A percentile compares a stretch with the other conserved stretches of the same genome.
Conservation (phyloP, 1,284 basidiomycete species). For the Leccinum subrobustum region DNA sequence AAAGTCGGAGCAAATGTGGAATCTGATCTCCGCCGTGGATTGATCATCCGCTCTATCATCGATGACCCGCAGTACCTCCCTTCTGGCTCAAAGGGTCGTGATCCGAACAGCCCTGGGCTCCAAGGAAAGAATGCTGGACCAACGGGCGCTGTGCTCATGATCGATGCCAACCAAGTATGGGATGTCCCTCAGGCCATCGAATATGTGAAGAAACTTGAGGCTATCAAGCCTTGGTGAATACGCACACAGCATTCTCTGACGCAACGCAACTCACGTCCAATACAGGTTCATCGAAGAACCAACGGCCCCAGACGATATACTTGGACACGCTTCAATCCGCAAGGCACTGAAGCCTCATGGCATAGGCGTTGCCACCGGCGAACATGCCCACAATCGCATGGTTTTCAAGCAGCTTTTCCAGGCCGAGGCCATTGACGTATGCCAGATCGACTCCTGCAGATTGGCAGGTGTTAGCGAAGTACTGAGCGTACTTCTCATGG, state of each 20-base stretch:
- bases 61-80: conserved; percentile 83
- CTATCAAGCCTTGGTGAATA: conserved; percentile 85
- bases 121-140: conserved; percentile 92
- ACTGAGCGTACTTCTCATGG: conserved; percentile 90
- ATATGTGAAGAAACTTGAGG: conserved; percentile 80
- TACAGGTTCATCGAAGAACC: conserved; percentile 93
- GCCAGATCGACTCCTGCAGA: conserved; percentile 93
- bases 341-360: conserved; percentile 78
- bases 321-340: conserved; percentile 82
- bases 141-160: conserved; percentile 92
- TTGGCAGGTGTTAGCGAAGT: conserved; percentile 94
- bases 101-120: conserved; percentile 64
- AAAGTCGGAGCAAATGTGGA: conserved; percentile 87
- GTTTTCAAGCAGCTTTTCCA: conserved; percentile 97
- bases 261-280: conserved; percentile 1
- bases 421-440: conserved; percentile 86
- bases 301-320: conserved; percentile 88
- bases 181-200: conserved; percentile 92
- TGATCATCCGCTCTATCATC: conserved; percentile 89
- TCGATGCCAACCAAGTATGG: conserved; percentile 98
- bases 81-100: conserved; percentile 49
- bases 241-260: neutral
- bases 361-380: conserved; percentile 94
- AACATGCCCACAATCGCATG: conserved; percentile 95
- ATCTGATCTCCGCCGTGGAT: conserved; percentile 84